These are phyloP conservation scores for Martiniozyma asiatica DNA, from an alignment of 1,139 yeast species.

Conservation along the genomic window DNA sequence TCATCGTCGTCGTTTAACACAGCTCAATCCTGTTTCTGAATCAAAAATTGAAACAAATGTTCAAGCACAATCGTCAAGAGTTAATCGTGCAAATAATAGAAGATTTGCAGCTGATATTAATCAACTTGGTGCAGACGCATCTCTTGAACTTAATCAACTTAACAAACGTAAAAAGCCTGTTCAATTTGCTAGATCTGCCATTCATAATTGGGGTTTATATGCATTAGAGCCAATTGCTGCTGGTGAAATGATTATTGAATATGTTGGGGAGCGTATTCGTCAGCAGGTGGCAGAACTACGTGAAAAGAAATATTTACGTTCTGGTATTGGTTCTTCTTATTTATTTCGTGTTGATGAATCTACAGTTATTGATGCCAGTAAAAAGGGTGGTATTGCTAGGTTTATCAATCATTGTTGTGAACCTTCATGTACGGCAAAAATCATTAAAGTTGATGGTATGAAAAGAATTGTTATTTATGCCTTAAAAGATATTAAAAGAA, in stretches of 20 bases:
- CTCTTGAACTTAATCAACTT: slow-evolving; percentile 62
- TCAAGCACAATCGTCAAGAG: slow-evolving; percentile 56
- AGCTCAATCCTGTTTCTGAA: slow-evolving; percentile 43
- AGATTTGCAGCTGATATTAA: slow-evolving; percentile 85
- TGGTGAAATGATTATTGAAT: slow-evolving; percentile 94
- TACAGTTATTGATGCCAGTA: slow-evolving; percentile 94
- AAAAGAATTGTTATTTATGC: slow-evolving; percentile 95
- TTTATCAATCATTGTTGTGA: slow-evolving; percentile 95
- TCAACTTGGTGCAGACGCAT: slow-evolving; percentile 78
- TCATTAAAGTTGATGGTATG: slow-evolving; percentile 87
- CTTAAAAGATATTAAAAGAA: slow-evolving; percentile 72
- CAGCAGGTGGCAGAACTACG: slow-evolving; percentile 93
- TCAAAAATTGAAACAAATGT: slow-evolving; percentile 38
- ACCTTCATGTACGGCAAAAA: slow-evolving; percentile 95
- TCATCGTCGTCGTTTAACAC: slow-evolving; percentile 51
- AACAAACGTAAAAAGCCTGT: slow-evolving; percentile 90
- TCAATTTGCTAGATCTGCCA: slow-evolving; percentile 89
- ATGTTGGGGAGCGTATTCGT: slow-evolving; percentile 92
- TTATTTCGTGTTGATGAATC: slow-evolving; percentile 86
- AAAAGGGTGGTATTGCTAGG: slow-evolving; percentile 91
- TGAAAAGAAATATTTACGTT: slow-evolving; percentile 72
- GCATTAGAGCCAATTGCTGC: slow-evolving; percentile 92
- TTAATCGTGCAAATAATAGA: slow-evolving; percentile 79
- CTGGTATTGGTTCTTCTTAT: slow-evolving; percentile 94
- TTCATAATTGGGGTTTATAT: slow-evolving; percentile 96